Percentiles rank a stretch among this genome's conserved stretches.
phyloP scores from a whole-genome alignment of 1,284 basidiomycete genomes.

The Puccinia polysora region DNA sequence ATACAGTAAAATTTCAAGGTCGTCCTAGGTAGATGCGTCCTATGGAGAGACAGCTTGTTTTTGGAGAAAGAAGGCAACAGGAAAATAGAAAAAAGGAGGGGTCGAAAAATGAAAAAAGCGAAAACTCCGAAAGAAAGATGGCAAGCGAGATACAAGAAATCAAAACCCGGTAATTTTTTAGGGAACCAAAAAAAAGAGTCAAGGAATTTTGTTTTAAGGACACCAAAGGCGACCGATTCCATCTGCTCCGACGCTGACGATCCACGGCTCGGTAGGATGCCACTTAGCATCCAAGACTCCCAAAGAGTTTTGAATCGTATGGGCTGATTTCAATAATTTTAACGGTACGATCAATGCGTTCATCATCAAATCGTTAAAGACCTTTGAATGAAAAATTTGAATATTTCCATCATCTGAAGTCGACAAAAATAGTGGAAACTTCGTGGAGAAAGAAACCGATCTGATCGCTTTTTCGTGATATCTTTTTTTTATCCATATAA shows the following conservation, averaged over 20 bases:
- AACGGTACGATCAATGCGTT: constrained; percentile 94
- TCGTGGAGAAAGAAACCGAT: constrained; percentile 84
- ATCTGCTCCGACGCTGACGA: constrained; percentile 87
- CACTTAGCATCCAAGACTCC: constrained; percentile 83
- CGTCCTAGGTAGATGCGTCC: too few relatives aligned
- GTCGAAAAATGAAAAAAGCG: too few relatives aligned
- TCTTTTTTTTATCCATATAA: constrained; percentile 54
- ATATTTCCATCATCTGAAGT: constrained; percentile 94
- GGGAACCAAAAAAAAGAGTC: neutral
- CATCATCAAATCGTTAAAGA: constrained; percentile 88
- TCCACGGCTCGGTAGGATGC: constrained; percentile 86
- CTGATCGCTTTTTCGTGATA: constrained; percentile 92
- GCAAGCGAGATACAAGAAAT: neutral
- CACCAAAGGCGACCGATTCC: constrained; percentile 79
- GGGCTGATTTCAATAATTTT: constrained; percentile 81
- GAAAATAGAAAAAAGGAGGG: too few relatives aligned
- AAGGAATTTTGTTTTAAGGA: neutral
- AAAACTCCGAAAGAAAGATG: neutral
- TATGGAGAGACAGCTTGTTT: too few relatives aligned
- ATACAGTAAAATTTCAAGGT: too few relatives aligned
- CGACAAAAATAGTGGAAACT: constrained; percentile 89
- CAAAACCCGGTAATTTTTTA: neutral
- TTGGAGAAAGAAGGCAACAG: too few relatives aligned
- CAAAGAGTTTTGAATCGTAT: constrained; percentile 73
- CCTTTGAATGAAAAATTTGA: constrained; percentile 91